These are phyloP conservation scores for Gaultheria prostrata DNA, from an alignment of 148 eudicot genomes.

Conservation along the genomic window DNA sequence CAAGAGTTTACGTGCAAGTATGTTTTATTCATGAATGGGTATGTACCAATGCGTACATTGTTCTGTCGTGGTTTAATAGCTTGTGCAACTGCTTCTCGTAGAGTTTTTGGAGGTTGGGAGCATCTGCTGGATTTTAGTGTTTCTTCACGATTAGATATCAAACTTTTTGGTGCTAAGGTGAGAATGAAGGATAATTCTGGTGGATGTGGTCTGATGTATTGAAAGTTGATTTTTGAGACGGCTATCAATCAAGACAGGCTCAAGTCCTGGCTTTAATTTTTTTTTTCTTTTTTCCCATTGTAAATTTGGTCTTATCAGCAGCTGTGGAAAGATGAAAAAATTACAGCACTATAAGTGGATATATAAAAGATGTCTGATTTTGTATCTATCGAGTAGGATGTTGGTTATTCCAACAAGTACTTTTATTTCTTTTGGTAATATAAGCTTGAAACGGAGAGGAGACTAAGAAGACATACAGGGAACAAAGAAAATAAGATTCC, in stretches of 20 bases:
- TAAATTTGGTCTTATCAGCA: neutral
- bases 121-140: neutral
- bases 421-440: neutral
- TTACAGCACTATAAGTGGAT: neutral
- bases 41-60: neutral
- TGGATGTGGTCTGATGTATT: too few relatives aligned
- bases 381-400: neutral
- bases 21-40: neutral
- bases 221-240: neutral
- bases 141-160: neutral
- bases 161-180: neutral
- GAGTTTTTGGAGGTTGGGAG: neutral
- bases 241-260: neutral
- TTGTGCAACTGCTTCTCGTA: neutral
- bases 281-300: too few relatives aligned
- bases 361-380: neutral
- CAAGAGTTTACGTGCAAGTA: neutral
- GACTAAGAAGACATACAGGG: neutral
- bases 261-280: neutral
- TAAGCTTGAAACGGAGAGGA: neutral
- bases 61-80: neutral
- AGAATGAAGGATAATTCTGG: neutral
- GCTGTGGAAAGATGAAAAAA: neutral
- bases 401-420: neutral
- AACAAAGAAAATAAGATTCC: neutral